Evolutionary conservation across 2,329 filamentous ascomycete species (phyloP), one percentile per base, ranked within the genome.

Genomic region (Cordyceps javanica): DNA sequence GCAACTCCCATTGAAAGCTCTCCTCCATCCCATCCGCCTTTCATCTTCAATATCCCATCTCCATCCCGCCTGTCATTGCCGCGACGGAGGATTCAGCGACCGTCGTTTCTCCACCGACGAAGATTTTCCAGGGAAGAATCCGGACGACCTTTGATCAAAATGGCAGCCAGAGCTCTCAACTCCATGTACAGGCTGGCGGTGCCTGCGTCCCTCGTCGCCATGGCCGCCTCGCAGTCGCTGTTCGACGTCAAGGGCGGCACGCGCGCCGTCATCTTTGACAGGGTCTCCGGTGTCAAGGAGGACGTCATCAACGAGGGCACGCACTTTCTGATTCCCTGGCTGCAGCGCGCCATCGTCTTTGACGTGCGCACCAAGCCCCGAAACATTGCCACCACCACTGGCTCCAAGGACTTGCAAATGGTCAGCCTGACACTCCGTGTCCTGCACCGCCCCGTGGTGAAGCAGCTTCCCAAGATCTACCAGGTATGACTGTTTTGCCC

Each of bases 401-500:
- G 94, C 59, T 93, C 88, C 82, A 99, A 99, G 85, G 94, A 99
- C 78, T 76, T 99, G 81, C 94, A 99, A 80, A 99, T 99, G 94
- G 94, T 99, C 69, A 97, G 91, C 82, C 82, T 99, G 81, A 99
- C 94, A 55, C 82, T 99, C 72, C 85, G 94, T 75, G 94, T 99
- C 63, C 77, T 99, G 73, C 93, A 97, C 77, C 83, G 95, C 66
- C 94, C 95, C 6, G 93, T 96, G 58, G 93, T 99, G 67, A 86
- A 90, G 80, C 85, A 87, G 67, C 79, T 99, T 70, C 95, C 94
- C 60, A 96, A 93, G 79, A 99, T 99, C 69, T 99, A 99, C 81
- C 94, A 97, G 85, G 93, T 97, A 76, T 59, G 65, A n/a, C n/a
- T n/a, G n/a, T n/a, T n/a, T 41, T 19, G n/a, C 50, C 21, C 14